Conservation (phyloP, 805 yeast species). For the Candida chauliodis region DNA sequence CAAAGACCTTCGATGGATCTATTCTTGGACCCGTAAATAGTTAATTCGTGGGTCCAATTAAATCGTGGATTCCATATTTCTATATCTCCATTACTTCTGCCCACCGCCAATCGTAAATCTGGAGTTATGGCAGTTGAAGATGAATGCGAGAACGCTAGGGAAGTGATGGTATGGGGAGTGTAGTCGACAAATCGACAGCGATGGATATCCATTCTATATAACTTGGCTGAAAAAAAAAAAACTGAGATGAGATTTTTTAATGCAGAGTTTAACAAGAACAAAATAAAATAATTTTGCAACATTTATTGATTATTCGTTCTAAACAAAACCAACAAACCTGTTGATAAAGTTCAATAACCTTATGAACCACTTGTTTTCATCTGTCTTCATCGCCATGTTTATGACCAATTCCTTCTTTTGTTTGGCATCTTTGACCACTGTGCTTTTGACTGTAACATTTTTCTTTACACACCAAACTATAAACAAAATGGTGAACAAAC, state of each 20-base stretch:
- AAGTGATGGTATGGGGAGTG: conserved; percentile 78
- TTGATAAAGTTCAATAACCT: conserved; percentile 33
- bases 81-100: conserved; percentile 90
- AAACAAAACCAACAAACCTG: conserved; percentile 42
- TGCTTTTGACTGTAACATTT: conserved; percentile 35
- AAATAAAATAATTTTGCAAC: conserved; percentile 3
- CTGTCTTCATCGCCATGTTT: conserved; percentile 40
- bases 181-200: conserved; percentile 90
- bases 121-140: conserved; percentile 34
- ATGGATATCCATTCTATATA: conserved; percentile 63
- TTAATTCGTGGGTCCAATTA: conserved; percentile 75
- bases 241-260: conserved; percentile 5
- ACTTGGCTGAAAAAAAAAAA: not conserved
- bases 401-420: conserved; percentile 37
- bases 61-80: conserved; percentile 91
- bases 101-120: conserved; percentile 79
- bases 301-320: not conserved
- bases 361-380: conserved; percentile 43
- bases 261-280: not conserved
- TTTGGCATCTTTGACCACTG: conserved; percentile 33
- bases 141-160: conserved; percentile 70
- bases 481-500: conserved; percentile 34
- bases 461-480: conserved; percentile 40
- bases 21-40: conserved; percentile 73
- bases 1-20: conserved; percentile 85